Percentiles rank a stretch among this genome's conserved stretches.
phyloP scores from a whole-genome alignment of 2,329 filamentous ascomycete species.

The Elsinoe fawcettii region DNA sequence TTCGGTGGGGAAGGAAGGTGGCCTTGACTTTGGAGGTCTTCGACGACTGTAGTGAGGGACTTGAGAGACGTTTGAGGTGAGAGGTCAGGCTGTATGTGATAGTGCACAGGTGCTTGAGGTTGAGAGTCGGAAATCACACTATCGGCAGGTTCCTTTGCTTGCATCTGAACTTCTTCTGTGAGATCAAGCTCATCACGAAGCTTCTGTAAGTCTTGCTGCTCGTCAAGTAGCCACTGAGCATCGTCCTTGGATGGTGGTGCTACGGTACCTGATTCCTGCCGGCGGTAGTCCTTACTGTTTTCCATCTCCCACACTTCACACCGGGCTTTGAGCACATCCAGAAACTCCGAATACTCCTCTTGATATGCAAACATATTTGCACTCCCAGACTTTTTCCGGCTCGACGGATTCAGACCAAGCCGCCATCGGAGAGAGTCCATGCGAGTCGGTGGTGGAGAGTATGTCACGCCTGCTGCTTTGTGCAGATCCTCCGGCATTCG shows the following conservation, averaged over 20 bases:
- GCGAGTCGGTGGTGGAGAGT: slow-evolving; percentile 47
- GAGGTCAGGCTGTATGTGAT: slow-evolving; percentile 18
- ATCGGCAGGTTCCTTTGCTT: slow-evolving; percentile 1
- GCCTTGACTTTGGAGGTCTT: slow-evolving; percentile 13
- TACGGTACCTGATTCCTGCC: slow-evolving; percentile 43
- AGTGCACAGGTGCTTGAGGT: slow-evolving; percentile 18
- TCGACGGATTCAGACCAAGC: slow-evolving; percentile 34
- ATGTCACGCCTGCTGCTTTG: slow-evolving; percentile 65
- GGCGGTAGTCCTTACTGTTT: slow-evolving; percentile 60
- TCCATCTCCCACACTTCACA: slow-evolving; percentile 84
- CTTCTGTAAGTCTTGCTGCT: slow-evolving; percentile 23
- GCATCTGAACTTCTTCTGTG: not conserved
- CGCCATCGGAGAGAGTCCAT: slow-evolving; percentile 46
- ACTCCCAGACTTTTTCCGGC: slow-evolving; percentile 26
- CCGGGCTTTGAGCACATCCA: slow-evolving; percentile 66
- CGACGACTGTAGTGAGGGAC: not conserved
- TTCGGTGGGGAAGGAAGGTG: slow-evolving; percentile 22
- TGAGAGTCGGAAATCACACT: not conserved
- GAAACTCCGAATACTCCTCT: slow-evolving; percentile 67
- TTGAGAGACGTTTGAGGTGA: slow-evolving; percentile 10
- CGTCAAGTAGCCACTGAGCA: slow-evolving; percentile 22
- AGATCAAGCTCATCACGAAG: slow-evolving; percentile 13
- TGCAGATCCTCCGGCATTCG: slow-evolving; percentile 75
- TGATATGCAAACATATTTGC: slow-evolving; percentile 51
- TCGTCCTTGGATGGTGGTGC: slow-evolving; percentile 20